Evolutionary conservation across 1,284 basidiomycete species (phyloP), one percentile per base, ranked within the genome.

Genomic region (Apiotrichum laibachii): DNA sequence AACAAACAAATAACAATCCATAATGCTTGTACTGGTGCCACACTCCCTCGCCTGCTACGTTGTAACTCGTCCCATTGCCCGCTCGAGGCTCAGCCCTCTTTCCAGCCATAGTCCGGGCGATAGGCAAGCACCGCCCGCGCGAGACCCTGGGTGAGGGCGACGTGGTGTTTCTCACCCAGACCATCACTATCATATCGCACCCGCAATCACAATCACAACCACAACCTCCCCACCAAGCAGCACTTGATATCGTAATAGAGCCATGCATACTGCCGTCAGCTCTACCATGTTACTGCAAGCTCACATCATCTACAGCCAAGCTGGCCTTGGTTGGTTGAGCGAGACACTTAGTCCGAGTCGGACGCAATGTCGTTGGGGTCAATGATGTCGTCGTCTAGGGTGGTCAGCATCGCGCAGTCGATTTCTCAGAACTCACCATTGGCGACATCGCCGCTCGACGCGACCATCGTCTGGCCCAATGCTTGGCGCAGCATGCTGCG

Each of bases 291-390:
- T 19, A 8, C 21, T 39, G 15, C 44, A 16, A 1, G 46, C 39
- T 40, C 54, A 49, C 54, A 35, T 55, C 40, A 50, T 55, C 54
- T 55, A 55, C 54, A 55, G 45, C 45, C 35, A 51, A n/a, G 37
- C 40, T 39, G 40, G 33, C 34, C n/a, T 26, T 19, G 37, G 37
- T 11, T 37, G 26, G 26, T 31, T 31, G 26, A 31, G 26, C 26
- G 26, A 31, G 26, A 31, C 7, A 31, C 4, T 42, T 61, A 73
- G 57, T 71, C 71, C 22, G 64, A 71, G 59, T 77, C 75, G 16
- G 75, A 76, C 34, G 73, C 75, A 19, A 77, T 59, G 62, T 77
- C 75, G 55, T 76, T 67, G 35, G 75, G 73, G 59, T 77, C 75
- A 35, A 76, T 62, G 22, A 70, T 57, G 37, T 67, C 73, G 48